These are phyloP conservation scores for Magnusiomyces paraingens DNA, from an alignment of 1,139 yeast genomes.

Conservation along the genomic window DNA sequence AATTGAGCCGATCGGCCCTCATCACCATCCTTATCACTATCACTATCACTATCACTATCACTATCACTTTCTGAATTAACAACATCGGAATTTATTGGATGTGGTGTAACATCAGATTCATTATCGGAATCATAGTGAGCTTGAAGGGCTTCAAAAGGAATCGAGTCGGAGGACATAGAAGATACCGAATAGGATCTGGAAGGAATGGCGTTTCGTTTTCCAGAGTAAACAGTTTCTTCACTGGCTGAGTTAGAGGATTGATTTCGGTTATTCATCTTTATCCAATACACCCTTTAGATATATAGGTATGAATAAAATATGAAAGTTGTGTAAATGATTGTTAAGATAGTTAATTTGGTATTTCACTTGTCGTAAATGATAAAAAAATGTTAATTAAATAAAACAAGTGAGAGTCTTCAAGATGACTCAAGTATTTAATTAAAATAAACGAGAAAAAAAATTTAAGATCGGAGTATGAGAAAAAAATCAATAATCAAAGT, in stretches of 20 bases:
- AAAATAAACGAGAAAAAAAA: neutral
- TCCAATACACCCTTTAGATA: too few species aligned
- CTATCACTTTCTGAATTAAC: neutral
- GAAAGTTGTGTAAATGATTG: neutral
- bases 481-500: neutral
- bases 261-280: neutral
- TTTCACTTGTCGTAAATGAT: too few species aligned
- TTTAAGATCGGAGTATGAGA: neutral
- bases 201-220: neutral
- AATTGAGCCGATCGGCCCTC: neutral
- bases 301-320: neutral
- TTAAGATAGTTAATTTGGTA: too few species aligned
- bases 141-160: neutral
- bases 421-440: neutral
- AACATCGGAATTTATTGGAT: neutral
- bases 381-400: too few species aligned
- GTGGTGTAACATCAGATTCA: neutral
- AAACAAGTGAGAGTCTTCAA: too few species aligned
- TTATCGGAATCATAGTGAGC: neutral
- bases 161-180: neutral
- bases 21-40: neutral
- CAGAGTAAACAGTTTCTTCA: neutral
- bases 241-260: neutral
- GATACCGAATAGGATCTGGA: neutral
- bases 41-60: neutral